Conservation (phyloP, 306 rosid species). For the Fragaria nilgerrensis region DNA sequence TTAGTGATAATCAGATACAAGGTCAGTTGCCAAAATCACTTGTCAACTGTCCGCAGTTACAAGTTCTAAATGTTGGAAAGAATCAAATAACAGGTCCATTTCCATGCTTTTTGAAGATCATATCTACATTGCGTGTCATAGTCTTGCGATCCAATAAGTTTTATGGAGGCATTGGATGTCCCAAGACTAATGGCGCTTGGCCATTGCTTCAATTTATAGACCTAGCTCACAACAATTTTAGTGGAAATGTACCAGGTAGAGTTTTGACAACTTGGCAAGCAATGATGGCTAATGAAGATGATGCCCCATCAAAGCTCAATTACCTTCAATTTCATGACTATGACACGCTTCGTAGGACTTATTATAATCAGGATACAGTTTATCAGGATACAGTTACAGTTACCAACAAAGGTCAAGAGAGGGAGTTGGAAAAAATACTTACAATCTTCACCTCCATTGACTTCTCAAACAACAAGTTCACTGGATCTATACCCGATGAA, state of each 20-base stretch:
- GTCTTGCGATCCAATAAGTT: conserved; percentile 39
- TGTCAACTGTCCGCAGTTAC: conserved; percentile 12
- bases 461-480: conserved; percentile 22
- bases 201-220: conserved; percentile 7
- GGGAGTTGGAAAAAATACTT: conserved; percentile 23
- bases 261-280: conserved; percentile 3
- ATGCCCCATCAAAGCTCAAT: neutral
- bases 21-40: conserved; percentile 40
- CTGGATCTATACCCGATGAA: conserved; percentile 21
- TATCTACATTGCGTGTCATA: conserved; percentile 37
- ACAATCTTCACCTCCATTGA: conserved; percentile 35
- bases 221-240: conserved; percentile 7
- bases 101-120: conserved; percentile 27
- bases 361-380: no score
- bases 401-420: conserved; percentile 22
- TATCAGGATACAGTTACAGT: conserved; percentile 23
- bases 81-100: conserved; percentile 20
- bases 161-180: conserved; percentile 35
- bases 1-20: conserved; percentile 20
- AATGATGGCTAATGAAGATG: neutral
- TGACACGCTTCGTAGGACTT: no score
- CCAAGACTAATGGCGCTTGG: conserved; percentile 22
- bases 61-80: conserved; percentile 40
- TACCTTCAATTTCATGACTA: conserved; percentile 32
- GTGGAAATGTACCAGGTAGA: neutral